Evolutionary conservation across 108 stramenopile genomes (phyloP).

Genomic region (Craspedostauros australis): DNA sequence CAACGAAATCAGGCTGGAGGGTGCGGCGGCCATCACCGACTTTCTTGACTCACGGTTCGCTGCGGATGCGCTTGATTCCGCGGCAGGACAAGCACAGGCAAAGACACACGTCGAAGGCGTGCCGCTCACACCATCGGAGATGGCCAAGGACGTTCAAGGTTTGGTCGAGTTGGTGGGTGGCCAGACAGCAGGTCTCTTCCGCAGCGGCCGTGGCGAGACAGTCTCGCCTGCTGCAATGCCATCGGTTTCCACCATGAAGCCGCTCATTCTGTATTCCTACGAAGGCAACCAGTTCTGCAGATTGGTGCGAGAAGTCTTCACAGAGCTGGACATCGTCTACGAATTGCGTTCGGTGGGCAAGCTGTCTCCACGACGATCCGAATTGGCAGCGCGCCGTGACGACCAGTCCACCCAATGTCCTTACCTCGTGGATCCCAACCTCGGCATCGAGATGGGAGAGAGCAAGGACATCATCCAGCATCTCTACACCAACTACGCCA

Average conservation of each 20-base stretch:
- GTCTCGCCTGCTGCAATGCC: slow-evolving; percentile 19
- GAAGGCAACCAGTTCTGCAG: slow-evolving; percentile 86
- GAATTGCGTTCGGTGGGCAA: slow-evolving; percentile 69
- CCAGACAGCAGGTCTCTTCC: slow-evolving; percentile 21
- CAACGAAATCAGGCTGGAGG: slow-evolving; percentile 30
- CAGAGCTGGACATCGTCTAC: slow-evolving; percentile 82
- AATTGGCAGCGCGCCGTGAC: slow-evolving; percentile 54
- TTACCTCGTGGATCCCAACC: slow-evolving; percentile 85
- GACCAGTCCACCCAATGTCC: slow-evolving; percentile 79
- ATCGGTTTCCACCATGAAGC: slow-evolving; percentile 12
- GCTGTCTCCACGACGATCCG: slow-evolving; percentile 62
- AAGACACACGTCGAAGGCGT: too few species aligned
- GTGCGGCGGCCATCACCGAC: slow-evolving; percentile 8
- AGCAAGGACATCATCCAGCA: slow-evolving; percentile 78
- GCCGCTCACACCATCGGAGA: too few species aligned
- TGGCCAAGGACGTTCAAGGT: slow-evolving; percentile 38
- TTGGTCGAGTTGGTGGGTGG: slow-evolving; percentile 52
- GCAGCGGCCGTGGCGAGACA: slow-evolving; percentile 15
- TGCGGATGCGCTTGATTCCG: too few species aligned
- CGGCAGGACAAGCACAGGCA: too few species aligned
- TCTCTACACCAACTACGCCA: slow-evolving; percentile 70
- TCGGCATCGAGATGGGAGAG: slow-evolving; percentile 65
- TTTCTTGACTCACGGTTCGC: not conserved
- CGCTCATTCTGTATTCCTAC: slow-evolving; percentile 51
- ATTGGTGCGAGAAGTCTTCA: slow-evolving; percentile 81